Conservation (phyloP, 305 asterid species). For the Ilex paraguariensis region DNA sequence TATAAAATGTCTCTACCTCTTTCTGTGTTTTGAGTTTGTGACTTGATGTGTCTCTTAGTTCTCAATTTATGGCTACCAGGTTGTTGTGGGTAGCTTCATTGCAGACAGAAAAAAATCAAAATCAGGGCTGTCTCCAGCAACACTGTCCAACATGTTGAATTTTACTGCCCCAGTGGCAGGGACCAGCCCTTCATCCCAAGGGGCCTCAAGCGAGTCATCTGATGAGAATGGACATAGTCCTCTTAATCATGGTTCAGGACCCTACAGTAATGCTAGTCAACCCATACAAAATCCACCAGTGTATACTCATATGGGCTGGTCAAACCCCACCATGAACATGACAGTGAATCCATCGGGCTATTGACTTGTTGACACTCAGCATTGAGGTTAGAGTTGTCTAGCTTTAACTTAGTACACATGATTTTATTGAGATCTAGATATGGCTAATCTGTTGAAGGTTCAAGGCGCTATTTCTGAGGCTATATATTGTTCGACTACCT, state of each 20-base stretch:
- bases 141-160: slow-evolving; percentile 7
- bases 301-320: slow-evolving; percentile 69
- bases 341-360: slow-evolving; percentile 29
- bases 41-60: neutral
- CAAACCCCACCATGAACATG: slow-evolving; percentile 57
- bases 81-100: slow-evolving; percentile 18
- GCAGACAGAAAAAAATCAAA: slow-evolving; percentile 12
- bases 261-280: slow-evolving; percentile 36
- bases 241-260: slow-evolving; percentile 31
- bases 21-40: neutral
- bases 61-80: neutral
- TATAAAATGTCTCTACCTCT: neutral
- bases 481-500: no score
- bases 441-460: no score
- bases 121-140: neutral
- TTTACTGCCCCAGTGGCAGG: slow-evolving; percentile 7
- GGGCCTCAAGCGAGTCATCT: slow-evolving; percentile 7
- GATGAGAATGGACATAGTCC: slow-evolving; percentile 13
- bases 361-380: slow-evolving; percentile 9
- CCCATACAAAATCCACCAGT: slow-evolving; percentile 47
- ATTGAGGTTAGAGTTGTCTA: slow-evolving; percentile 2
- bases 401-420: no score
- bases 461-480: no score
- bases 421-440: no score
- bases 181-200: slow-evolving; percentile 8